These are phyloP conservation scores for Candida ficus DNA, from an alignment of 805 yeast species.

Conservation along the genomic window DNA sequence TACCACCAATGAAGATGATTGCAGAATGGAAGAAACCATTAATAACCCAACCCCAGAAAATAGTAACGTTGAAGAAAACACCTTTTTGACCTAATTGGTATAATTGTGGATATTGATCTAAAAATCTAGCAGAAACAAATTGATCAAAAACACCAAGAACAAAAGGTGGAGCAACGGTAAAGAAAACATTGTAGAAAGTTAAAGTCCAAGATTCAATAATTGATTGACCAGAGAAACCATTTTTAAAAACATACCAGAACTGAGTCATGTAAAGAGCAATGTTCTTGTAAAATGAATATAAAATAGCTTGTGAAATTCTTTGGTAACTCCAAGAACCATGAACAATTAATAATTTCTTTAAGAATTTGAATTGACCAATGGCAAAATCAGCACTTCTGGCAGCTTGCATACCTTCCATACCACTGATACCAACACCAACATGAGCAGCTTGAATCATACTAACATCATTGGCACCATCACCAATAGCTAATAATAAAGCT, in stretches of 20 bases:
- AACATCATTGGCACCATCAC: constrained; percentile 99
- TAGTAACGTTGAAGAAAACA: constrained; percentile 80
- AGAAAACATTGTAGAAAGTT: constrained; percentile 90
- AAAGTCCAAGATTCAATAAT: constrained; percentile 97
- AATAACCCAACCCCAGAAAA: constrained; percentile 96
- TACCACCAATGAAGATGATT: constrained; percentile 68
- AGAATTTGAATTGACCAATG: constrained; percentile 88
- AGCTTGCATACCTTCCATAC: constrained; percentile 99
- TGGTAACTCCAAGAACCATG: constrained; percentile 99
- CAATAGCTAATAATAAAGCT: constrained; percentile 81
- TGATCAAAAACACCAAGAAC: constrained; percentile 96
- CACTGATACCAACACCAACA: constrained; percentile 98
- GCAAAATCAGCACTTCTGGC: constrained; percentile 97
- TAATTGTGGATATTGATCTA: constrained; percentile 88
- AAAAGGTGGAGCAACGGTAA: constrained; percentile 93
- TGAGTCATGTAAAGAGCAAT: constrained; percentile 96
- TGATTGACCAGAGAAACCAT: constrained; percentile 92
- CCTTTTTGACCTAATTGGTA: constrained; percentile 89
- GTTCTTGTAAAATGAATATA: constrained; percentile 94
- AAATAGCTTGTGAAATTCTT: constrained; percentile 84
- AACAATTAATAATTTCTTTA: constrained; percentile 77
- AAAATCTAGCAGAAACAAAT: constrained; percentile 82
- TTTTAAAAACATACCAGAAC: constrained; percentile 93
- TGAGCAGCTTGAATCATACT: constrained; percentile 99
- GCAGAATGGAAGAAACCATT: constrained; percentile 96